A percentile compares a stretch with the other conserved stretches of the same genome.
phyloP scores from a whole-genome alignment of 129 eudicot genomes.

The Heracleum sosnowskyi region DNA sequence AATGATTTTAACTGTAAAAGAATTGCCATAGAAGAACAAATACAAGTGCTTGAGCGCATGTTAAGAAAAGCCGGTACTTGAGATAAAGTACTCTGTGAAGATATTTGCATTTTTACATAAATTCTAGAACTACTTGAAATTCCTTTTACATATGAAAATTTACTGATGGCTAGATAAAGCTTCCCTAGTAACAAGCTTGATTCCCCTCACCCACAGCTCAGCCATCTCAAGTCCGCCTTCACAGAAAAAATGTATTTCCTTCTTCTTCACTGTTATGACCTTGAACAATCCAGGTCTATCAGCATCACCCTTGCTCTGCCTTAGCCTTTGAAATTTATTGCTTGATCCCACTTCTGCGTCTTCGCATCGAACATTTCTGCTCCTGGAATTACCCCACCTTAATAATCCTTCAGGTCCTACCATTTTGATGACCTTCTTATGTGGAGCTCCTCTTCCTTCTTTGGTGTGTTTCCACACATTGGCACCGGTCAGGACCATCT shows the following conservation, averaged over 20 bases:
- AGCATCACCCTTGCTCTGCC: slow-evolving; percentile 50
- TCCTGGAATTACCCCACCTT: slow-evolving; percentile 72
- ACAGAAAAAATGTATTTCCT: slow-evolving; percentile 79
- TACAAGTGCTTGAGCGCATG: not conserved
- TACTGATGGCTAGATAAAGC: slow-evolving; percentile 40
- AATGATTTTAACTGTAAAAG: not conserved
- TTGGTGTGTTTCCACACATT: slow-evolving; percentile 64
- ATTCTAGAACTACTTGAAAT: not conserved
- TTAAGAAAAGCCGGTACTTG: slow-evolving; percentile 29
- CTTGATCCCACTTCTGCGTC: slow-evolving; percentile 70
- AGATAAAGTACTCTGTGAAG: slow-evolving; percentile 54
- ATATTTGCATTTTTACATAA: slow-evolving; percentile 15
- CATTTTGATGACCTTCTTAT: slow-evolving; percentile 56
- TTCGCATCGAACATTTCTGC: slow-evolving; percentile 65
- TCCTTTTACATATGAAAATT: not conserved
- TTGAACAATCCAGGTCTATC: slow-evolving; percentile 64
- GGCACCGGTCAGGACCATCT: slow-evolving; percentile 45
- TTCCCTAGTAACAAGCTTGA: slow-evolving; percentile 64
- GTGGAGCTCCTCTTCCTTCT: slow-evolving; percentile 69
- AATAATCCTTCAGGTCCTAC: slow-evolving; percentile 35
- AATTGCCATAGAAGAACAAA: not conserved
- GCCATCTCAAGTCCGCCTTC: slow-evolving; percentile 59
- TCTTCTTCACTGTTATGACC: slow-evolving; percentile 59
- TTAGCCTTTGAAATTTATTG: slow-evolving; percentile 34
- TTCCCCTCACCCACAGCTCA: slow-evolving; percentile 82